These are phyloP conservation scores for Ciborinia camelliae DNA, from an alignment of 2,329 filamentous ascomycete genomes.

Conservation along the genomic window DNA sequence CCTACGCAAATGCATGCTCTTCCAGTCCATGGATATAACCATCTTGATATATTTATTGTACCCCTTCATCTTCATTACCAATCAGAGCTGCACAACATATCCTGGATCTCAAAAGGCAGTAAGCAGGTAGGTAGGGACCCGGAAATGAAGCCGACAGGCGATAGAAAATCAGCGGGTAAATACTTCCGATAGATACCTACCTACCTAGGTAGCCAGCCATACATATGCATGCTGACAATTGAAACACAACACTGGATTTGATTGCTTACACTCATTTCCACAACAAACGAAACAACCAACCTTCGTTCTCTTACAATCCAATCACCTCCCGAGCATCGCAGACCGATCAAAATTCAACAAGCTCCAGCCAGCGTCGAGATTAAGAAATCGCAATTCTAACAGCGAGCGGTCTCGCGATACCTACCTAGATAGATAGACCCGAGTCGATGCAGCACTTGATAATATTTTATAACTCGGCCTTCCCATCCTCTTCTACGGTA, in stretches of 20 bases:
- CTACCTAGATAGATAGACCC: too few species aligned
- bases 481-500: background rate
- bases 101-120: background rate
- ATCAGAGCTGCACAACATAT: background rate
- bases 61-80: background rate
- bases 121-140: background rate
- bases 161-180: background rate
- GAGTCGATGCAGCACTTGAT: background rate
- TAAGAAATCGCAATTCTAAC: background rate
- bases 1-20: background rate
- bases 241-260: background rate
- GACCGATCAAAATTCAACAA: background rate
- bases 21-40: background rate
- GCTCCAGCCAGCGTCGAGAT: too few species aligned
- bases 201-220: too few species aligned
- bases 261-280: background rate
- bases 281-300: background rate
- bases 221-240: slow-evolving; percentile 7
- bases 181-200: too few species aligned
- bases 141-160: background rate
- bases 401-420: background rate
- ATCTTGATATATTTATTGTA: background rate
- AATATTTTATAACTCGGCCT: background rate
- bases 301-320: background rate
- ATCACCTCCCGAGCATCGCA: background rate